A percentile compares a stretch with the other conserved stretches of the same genome.
phyloP scores from a whole-genome alignment of 202 grass and related monocot genomes.

The Alloteropsis angusta region DNA sequence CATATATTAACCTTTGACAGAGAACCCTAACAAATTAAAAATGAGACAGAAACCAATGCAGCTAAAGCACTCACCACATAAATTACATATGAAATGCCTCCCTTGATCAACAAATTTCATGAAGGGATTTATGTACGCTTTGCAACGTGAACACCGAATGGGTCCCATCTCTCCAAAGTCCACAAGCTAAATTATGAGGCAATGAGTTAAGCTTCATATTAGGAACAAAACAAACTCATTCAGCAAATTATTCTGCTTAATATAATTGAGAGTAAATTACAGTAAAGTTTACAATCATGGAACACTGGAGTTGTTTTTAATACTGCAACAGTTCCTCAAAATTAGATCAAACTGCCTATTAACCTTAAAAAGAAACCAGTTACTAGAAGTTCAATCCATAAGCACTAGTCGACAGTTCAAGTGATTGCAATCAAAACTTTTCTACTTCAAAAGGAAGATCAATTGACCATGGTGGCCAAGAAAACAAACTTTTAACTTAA shows the following conservation, averaged over 20 bases:
- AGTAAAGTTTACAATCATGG: not conserved
- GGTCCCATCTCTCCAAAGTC: constrained; percentile 90
- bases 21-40: constrained; percentile 1
- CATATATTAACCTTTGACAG: not conserved
- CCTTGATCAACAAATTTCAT: constrained; percentile 94
- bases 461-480: not conserved
- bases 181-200: constrained; percentile 46
- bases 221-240: not conserved
- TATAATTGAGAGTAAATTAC: not conserved
- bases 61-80: constrained; percentile 55
- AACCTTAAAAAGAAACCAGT: not conserved
- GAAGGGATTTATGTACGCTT: constrained; percentile 85
- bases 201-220: constrained; percentile 15
- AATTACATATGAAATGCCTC: constrained; percentile 66
- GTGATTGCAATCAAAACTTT: not conserved
- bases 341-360: not conserved
- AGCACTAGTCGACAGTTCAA: not conserved
- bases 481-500: not conserved
- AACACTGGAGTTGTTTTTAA: not conserved
- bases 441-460: not conserved
- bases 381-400: not conserved
- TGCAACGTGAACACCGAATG: constrained; percentile 79
- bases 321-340: not conserved
- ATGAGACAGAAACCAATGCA: not conserved
- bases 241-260: not conserved